Evolutionary conservation across 805 yeast genomes (phyloP), one percentile per base, ranked within the genome.

Genomic region (Vanderwaltozyma verrucispora): DNA sequence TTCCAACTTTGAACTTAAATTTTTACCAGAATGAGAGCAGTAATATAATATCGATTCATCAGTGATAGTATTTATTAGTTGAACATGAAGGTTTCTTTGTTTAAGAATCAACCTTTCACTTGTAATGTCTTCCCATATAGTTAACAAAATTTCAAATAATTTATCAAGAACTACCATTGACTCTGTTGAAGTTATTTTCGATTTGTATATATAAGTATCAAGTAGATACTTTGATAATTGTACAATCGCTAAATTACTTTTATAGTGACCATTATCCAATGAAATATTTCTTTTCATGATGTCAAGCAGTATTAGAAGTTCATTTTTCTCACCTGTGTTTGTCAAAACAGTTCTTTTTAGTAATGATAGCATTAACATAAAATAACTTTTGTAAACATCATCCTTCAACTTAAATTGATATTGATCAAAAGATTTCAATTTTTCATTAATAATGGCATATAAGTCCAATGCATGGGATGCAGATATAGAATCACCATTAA

Each of bases 31-130:
- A 47, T 54, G 42, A 54, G 58, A 47, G 0, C 80, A 65, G 9
- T 47, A 46, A 6, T 39, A 49, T 30, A 82, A 44, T 5, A 78
- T 41, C 2, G 42, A 46, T 3, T 64, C 56, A 44, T 71, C 61
- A 36, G 73, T 67, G 7, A 77, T 32, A 0, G 75, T 51, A n/a
- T 69, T 60, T 18, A 86, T 74, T 21, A 81, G 64, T 0, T 50
- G 41, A 12, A 72, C 51, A 47, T 87, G 95, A 33, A 84, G 63
- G 12, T 67, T 67, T 36, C 75, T 72, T 44, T 85, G 92, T 31
- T 72, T 71, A 29, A 83, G 62, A 21, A 78, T 71, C 28, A 86
- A 60, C 33, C 94, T 64, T 10, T 76, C 78, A 1, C 69, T 65
- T 14, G 67, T 67, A 18, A 85, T 50, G 17, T 67, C 69, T 4